A percentile compares a stretch with the other conserved stretches of the same genome.
phyloP scores from a whole-genome alignment of 1,284 basidiomycete species.

The Ganoderma meredithae region DNA sequence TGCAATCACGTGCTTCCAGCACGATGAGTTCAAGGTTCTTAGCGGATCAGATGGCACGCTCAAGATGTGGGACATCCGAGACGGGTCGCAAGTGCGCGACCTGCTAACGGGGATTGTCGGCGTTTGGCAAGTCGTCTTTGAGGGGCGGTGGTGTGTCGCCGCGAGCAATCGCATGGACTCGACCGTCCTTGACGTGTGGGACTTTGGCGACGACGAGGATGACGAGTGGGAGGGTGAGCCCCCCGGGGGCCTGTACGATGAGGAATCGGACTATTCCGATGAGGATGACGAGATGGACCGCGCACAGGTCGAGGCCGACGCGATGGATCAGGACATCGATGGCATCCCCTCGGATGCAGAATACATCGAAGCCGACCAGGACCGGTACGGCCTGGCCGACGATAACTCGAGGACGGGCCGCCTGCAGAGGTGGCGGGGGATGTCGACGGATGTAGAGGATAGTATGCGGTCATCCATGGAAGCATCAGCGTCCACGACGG shows the following conservation, averaged over 20 bases:
- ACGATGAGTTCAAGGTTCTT: slow-evolving; percentile 95
- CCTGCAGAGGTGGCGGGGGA: slow-evolving; percentile 30
- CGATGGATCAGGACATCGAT: slow-evolving; percentile 73
- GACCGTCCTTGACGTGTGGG: slow-evolving; percentile 88
- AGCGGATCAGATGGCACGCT: slow-evolving; percentile 94
- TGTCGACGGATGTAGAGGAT: slow-evolving; percentile 27
- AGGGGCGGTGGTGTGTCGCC: slow-evolving; percentile 91
- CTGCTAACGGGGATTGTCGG: slow-evolving; percentile 88
- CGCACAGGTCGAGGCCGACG: slow-evolving; percentile 55
- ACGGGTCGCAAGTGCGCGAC: slow-evolving; percentile 86
- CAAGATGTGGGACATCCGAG: slow-evolving; percentile 95
- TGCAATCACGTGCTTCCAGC: slow-evolving; percentile 97
- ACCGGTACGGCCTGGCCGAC: slow-evolving; percentile 45
- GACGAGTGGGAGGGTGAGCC: slow-evolving; percentile 51
- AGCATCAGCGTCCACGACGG: slow-evolving; percentile 10
- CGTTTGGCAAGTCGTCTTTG: slow-evolving; percentile 96
- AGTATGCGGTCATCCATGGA: slow-evolving; percentile 25
- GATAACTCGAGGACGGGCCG: slow-evolving; percentile 35
- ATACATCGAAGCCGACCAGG: slow-evolving; percentile 49
- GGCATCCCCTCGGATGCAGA: slow-evolving; percentile 56
- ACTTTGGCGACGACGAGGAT: slow-evolving; percentile 78
- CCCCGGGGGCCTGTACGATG: slow-evolving; percentile 45
- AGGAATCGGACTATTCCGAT: slow-evolving; percentile 57
- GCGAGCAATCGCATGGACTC: slow-evolving; percentile 85
- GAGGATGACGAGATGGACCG: slow-evolving; percentile 59